Evolutionary conservation across 1,139 yeast species (phyloP), one percentile per base, ranked within the genome.

Genomic region (Debaryomycetaceae sp.): DNA sequence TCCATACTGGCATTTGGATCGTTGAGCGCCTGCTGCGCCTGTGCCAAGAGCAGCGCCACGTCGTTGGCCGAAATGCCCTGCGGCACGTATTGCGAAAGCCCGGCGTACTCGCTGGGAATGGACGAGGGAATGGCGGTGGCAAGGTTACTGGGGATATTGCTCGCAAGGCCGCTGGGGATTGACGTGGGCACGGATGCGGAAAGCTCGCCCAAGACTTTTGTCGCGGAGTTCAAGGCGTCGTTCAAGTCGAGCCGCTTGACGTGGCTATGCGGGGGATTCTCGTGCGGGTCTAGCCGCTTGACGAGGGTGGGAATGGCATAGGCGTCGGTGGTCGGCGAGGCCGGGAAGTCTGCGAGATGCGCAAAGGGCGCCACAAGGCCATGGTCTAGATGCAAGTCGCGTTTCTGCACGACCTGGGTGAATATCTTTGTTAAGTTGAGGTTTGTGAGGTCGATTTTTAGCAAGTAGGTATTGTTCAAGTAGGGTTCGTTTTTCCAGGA

Each of bases 1-100:
- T 51, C 10, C 62, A 48, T 18, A 64, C 73, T 39, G 46, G 55
- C 23, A 42, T 37, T 4, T 5, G 13, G n/a, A 5, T 69, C 76
- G 74, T 64, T 15, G 15, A 13, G 19, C 4, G 21, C 28, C 6
- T 25, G 10, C 11, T 30, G 14, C 16, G 21, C 30, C 15, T 26
- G 26, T 5, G 30, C 24, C 12, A 25, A 15, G 13, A 23, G 15
- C 7, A 23, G 22, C 6, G 22, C 12, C 7, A 7, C 21, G 22
- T 15, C n/a, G 8, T n/a, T 7, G 7, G 15, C 7, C 8, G 15
- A 10, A 7, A 24, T 16, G 7, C n/a, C 26, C 5, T 7, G 6
- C 7, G 16, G 16, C 6, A 24, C 7, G 16, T 11, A 11, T 11
- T 19, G 21, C 21, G 21, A 18, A 4, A 16, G 8, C 7, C 16